These are phyloP conservation scores for Colletotrichum sojae DNA, from an alignment of 2,329 filamentous ascomycete species.

Conservation along the genomic window DNA sequence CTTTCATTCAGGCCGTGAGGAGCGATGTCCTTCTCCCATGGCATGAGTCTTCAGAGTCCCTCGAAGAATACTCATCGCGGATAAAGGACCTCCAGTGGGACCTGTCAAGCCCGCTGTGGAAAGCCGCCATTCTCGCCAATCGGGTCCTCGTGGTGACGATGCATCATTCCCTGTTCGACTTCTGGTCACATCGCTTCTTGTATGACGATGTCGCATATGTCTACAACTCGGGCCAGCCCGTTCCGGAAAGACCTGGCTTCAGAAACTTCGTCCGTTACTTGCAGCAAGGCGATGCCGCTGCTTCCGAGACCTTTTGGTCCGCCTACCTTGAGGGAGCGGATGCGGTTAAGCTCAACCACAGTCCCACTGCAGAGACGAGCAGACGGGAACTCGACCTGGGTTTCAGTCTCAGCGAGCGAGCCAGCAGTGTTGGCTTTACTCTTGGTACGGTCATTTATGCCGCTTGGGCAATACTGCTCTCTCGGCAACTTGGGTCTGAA, in stretches of 20 bases:
- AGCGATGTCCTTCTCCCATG: slow-evolving; percentile 3
- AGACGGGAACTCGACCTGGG: background rate
- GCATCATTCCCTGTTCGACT: slow-evolving; percentile 52
- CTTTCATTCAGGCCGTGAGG: slow-evolving; percentile 8
- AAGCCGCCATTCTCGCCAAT: background rate
- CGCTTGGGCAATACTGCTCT: slow-evolving; percentile 43
- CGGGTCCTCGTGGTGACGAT: slow-evolving; percentile 46
- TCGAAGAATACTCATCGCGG: background rate
- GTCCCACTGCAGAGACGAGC: background rate
- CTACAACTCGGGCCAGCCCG: background rate
- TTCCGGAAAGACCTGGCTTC: slow-evolving; percentile 7
- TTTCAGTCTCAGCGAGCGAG: slow-evolving; percentile 15
- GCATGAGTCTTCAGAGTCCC: background rate
- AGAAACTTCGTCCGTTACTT: slow-evolving; percentile 25
- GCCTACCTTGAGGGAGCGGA: background rate
- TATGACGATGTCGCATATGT: slow-evolving; percentile 44
- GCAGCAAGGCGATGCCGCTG: background rate
- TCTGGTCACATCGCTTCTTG: slow-evolving; percentile 49
- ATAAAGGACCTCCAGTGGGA: background rate
- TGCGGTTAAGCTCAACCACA: background rate
- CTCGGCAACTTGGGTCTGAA: slow-evolving; percentile 44
- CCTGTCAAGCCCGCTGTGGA: background rate
- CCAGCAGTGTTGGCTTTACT: background rate
- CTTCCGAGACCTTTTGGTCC: slow-evolving; percentile 1
- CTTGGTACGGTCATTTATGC: slow-evolving; percentile 33